Evolutionary conservation across 306 rosid genomes (phyloP).

Genomic region (Acmispon strigosus): DNA sequence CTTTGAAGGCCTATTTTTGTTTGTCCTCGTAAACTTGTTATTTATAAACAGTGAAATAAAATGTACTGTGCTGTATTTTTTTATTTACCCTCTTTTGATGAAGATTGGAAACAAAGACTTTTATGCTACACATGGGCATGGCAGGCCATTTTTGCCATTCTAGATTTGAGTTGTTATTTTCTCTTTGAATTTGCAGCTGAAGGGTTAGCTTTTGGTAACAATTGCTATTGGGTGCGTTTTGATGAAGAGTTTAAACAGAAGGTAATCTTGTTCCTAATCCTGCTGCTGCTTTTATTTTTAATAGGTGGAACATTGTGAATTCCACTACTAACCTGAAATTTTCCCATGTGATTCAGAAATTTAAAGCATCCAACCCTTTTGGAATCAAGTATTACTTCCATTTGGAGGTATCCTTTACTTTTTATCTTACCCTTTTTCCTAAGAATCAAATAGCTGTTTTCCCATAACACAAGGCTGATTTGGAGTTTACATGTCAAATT

Average conservation of each 20-base stretch:
- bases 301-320: not conserved
- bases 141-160: slow-evolving; percentile 13
- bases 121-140: not conserved
- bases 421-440: not conserved
- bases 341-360: slow-evolving; percentile 58
- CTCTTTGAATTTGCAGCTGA: slow-evolving; percentile 62
- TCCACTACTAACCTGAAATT: slow-evolving; percentile 20
- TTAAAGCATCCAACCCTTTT: slow-evolving; percentile 79
- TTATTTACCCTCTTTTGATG: not conserved
- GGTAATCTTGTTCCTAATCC: slow-evolving; percentile 35
- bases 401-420: slow-evolving; percentile 60
- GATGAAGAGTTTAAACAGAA: slow-evolving; percentile 82
- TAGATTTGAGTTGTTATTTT: slow-evolving; percentile 31
- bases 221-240: slow-evolving; percentile 79
- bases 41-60: not conserved
- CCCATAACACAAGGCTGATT: not conserved
- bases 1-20: not conserved
- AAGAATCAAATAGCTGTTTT: not conserved
- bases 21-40: not conserved
- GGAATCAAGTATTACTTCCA: slow-evolving; percentile 92
- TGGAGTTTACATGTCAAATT: slow-evolving; percentile 5
- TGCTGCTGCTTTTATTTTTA: not conserved
- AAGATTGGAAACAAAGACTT: not conserved
- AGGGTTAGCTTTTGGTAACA: slow-evolving; percentile 82
- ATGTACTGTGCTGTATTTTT: not conserved